Percentiles rank a stretch among this genome's conserved stretches.
Conservation (phyloP, 108 stramenopile species). For the Cyclostephanos tholiformis region DNA sequence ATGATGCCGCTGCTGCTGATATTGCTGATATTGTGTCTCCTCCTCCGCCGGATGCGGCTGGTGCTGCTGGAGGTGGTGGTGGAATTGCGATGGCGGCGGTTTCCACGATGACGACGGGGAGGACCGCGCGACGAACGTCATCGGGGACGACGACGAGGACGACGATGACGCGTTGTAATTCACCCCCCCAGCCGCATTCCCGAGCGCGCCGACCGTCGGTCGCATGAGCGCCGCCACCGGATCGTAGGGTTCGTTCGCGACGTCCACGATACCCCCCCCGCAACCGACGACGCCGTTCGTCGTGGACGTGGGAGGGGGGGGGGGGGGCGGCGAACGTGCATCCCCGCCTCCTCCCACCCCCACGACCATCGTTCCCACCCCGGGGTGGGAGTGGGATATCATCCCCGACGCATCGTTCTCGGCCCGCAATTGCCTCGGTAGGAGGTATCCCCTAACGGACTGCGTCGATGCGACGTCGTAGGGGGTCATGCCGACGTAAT, state of each 20-base stretch:
- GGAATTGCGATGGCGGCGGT: neutral
- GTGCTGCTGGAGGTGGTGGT: conserved; percentile 7
- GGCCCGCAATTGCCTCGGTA: conserved; percentile 82
- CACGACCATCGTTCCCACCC: neutral
- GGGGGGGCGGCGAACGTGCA: neutral
- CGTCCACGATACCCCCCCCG: no score
- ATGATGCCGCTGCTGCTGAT: conserved; percentile 3
- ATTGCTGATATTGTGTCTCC: neutral
- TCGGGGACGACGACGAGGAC: neutral
- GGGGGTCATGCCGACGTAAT: conserved; percentile 69
- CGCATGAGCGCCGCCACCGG: conserved; percentile 45
- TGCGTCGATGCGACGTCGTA: conserved; percentile 79
- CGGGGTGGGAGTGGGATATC: no score
- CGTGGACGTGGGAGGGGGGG: conserved; percentile 47
- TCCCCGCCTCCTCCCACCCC: neutral
- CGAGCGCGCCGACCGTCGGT: conserved; percentile 31
- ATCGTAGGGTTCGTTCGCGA: conserved; percentile 23
- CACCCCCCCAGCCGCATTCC: neutral
- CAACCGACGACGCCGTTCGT: conserved; percentile 6
- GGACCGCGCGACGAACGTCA: neutral
- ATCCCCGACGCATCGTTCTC: conserved; percentile 79
- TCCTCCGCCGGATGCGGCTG: conserved; percentile 9
- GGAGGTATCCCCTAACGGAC: conserved; percentile 73
- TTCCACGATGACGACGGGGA: neutral
- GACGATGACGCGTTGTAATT: neutral